These are phyloP conservation scores for Amphirosellinia nigrospora DNA, from an alignment of 495 filamentous ascomycete species.

Conservation along the genomic window DNA sequence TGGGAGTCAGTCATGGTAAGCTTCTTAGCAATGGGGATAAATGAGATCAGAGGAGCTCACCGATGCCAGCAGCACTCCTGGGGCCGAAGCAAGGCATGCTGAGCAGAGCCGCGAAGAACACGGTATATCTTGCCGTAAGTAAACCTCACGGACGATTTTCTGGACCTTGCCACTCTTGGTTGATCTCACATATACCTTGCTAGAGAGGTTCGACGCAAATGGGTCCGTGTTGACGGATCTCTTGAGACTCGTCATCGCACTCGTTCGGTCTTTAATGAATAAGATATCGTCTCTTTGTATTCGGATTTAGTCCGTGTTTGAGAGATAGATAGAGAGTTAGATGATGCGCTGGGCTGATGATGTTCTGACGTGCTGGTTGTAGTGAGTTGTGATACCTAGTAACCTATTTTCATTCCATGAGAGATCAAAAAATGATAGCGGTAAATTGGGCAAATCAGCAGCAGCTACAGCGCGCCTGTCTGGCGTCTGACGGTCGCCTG, in stretches of 20 bases:
- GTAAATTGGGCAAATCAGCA: conserved; percentile 33
- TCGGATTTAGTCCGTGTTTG: background rate
- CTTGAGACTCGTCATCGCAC: conserved; percentile 87
- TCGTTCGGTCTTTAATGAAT: background rate
- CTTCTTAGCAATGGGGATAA: background rate
- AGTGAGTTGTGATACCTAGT: background rate
- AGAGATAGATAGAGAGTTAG: no score
- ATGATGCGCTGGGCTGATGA: conserved; percentile 25
- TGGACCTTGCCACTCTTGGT: conserved; percentile 95
- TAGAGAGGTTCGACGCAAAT: conserved; percentile 77
- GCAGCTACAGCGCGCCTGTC: conserved; percentile 25
- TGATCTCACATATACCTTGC: conserved; percentile 91
- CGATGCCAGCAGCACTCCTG: conserved; percentile 75
- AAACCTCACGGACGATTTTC: conserved; percentile 96
- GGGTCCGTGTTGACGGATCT: conserved; percentile 72
- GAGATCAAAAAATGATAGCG: conserved; percentile 21
- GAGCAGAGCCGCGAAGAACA: conserved; percentile 92
- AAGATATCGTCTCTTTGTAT: background rate
- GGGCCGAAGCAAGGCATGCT: conserved; percentile 73
- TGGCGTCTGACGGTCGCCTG: conserved; percentile 22
- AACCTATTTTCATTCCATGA: no score
- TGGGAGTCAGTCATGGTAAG: conserved; percentile 27
- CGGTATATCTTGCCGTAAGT: conserved; percentile 94
- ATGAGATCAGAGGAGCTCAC: conserved; percentile 50
- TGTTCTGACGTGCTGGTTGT: background rate